Conservation (phyloP, 306 rosid species). For the Hippophae gyantsensis region DNA sequence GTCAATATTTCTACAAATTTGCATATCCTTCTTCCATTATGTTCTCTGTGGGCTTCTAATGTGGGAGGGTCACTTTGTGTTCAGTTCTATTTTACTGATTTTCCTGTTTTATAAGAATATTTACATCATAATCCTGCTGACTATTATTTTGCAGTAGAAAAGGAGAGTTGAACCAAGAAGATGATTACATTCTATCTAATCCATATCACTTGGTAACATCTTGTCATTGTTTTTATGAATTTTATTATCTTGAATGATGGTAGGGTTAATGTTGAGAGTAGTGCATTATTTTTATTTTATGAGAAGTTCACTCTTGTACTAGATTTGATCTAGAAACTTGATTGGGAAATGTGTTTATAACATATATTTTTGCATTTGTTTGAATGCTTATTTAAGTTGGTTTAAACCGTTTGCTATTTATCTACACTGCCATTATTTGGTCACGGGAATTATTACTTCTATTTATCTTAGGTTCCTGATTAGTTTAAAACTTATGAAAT, state of each 20-base stretch:
- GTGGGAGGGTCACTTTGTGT: not conserved
- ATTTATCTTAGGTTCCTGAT: no score
- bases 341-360: not conserved
- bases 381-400: not conserved
- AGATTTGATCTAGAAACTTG: not conserved
- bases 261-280: not conserved
- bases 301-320: not conserved
- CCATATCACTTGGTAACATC: conserved; percentile 84
- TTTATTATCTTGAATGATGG: not conserved
- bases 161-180: conserved; percentile 73
- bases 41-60: not conserved
- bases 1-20: not conserved
- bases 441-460: no score
- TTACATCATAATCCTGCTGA: not conserved
- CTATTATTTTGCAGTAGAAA: conserved; percentile 58
- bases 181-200: conserved; percentile 74
- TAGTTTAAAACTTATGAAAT: no score
- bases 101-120: conserved; percentile 4
- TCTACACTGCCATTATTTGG: no score
- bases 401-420: not conserved
- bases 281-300: not conserved
- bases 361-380: not conserved
- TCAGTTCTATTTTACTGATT: conserved; percentile 8
- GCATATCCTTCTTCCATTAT: not conserved
- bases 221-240: conserved; percentile 12